Percentiles rank a stretch among this genome's conserved stretches.
phyloP scores from a whole-genome alignment of 495 filamentous ascomycete genomes.

The Penicillium angulare region DNA sequence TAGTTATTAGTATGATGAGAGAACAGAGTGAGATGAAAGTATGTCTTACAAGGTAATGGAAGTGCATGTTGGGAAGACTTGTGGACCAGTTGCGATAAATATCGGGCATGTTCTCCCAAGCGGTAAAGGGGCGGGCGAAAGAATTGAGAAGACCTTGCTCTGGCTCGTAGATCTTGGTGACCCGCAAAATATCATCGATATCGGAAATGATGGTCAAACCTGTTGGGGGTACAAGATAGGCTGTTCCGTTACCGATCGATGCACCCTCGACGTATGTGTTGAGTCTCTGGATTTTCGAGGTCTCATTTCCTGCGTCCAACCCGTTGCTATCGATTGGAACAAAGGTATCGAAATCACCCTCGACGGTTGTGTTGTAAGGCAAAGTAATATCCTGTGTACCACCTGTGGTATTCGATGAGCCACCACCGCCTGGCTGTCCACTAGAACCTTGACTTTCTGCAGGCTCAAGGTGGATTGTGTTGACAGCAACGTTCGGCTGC shows the following conservation, averaged over 20 bases:
- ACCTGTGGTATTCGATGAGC: slow-evolving; percentile 49
- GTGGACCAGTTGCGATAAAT: slow-evolving; percentile 67
- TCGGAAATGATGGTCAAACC: slow-evolving; percentile 71
- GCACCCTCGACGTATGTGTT: slow-evolving; percentile 65
- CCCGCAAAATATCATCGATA: slow-evolving; percentile 76
- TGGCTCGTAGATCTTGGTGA: slow-evolving; percentile 81
- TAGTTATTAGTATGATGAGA: neutral
- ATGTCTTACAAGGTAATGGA: slow-evolving; percentile 67
- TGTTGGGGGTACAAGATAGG: slow-evolving; percentile 66
- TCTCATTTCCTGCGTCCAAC: slow-evolving; percentile 58
- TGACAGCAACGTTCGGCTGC: slow-evolving; percentile 58
- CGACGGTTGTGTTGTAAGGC: slow-evolving; percentile 54
- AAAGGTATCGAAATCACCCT: slow-evolving; percentile 73
- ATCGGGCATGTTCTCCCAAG: slow-evolving; percentile 78
- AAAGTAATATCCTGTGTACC: slow-evolving; percentile 56
- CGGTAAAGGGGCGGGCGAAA: slow-evolving; percentile 66
- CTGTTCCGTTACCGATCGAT: slow-evolving; percentile 67
- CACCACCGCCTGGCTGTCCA: slow-evolving; percentile 52
- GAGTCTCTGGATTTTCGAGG: slow-evolving; percentile 58
- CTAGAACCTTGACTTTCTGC: slow-evolving; percentile 45
- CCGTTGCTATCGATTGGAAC: slow-evolving; percentile 50
- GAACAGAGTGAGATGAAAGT: neutral
- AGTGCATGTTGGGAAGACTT: slow-evolving; percentile 62
- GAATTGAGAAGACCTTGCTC: slow-evolving; percentile 72
- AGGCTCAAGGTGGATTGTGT: slow-evolving; percentile 59